phyloP scores from a whole-genome alignment of 805 yeast species.

The Lipomyces yamadae region DNA sequence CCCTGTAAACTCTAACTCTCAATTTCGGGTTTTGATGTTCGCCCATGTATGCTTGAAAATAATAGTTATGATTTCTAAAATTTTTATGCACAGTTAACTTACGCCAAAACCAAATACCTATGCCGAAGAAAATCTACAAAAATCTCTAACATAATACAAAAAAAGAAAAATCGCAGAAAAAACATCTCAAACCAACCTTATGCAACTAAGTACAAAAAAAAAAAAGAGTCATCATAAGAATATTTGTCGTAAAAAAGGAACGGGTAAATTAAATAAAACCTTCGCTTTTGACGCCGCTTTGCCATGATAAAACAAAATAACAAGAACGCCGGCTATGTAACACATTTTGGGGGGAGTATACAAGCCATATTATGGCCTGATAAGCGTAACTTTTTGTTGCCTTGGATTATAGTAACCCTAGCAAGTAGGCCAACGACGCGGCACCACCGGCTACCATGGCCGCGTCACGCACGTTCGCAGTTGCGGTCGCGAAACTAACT shows the following conservation, averaged over 20 bases:
- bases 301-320: background rate
- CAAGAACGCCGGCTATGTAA: conserved; percentile 1
- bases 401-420: background rate
- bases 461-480: conserved; percentile 5
- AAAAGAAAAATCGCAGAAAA: background rate
- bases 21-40: too few species aligned
- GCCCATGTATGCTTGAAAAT: too few species aligned
- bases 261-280: background rate
- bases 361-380: background rate
- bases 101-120: background rate
- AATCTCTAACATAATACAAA: background rate
- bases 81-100: background rate
- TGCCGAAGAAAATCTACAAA: too few species aligned
- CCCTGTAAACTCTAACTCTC: too few species aligned
- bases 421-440: conserved; percentile 4
- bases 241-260: background rate
- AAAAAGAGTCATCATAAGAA: background rate
- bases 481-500: background rate
- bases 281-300: background rate
- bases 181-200: background rate
- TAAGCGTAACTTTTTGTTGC: background rate
- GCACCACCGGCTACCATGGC: conserved; percentile 8
- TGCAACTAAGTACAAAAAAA: background rate
- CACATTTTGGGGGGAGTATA: background rate
- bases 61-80: background rate